These are phyloP conservation scores for Porpolomopsis calyptriformis DNA, from an alignment of 768 basidiomycete genomes.

Conservation along the genomic window DNA sequence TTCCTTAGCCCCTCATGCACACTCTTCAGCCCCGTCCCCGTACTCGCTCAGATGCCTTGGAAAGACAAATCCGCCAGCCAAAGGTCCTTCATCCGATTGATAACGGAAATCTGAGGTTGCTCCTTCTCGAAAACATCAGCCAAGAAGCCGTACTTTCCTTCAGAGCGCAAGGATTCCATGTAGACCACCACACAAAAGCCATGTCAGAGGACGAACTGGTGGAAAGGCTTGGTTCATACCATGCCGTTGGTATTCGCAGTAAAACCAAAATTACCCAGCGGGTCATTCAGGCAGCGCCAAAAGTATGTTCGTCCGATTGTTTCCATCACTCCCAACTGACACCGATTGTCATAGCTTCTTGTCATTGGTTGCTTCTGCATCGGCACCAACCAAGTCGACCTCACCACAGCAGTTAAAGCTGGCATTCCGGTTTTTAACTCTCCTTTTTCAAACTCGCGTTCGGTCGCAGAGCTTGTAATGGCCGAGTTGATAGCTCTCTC, in stretches of 20 bases:
- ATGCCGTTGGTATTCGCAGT: constrained; percentile 92
- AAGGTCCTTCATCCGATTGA: constrained; percentile 75
- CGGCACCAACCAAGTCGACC: constrained; percentile 96
- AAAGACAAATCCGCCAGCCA: constrained; percentile 38
- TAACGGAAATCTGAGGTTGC: constrained; percentile 68
- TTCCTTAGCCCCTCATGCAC: too few relatives aligned
- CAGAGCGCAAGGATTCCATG: constrained; percentile 75
- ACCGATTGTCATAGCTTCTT: constrained; percentile 50
- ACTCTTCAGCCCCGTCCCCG: too few relatives aligned
- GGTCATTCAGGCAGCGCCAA: constrained; percentile 78
- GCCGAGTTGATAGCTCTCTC: constrained; percentile 89
- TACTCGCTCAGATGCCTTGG: constrained; percentile 26
- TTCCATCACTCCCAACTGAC: background rate
- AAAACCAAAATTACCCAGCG: constrained; percentile 94
- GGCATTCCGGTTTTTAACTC: constrained; percentile 99
- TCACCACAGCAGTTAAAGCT: constrained; percentile 66
- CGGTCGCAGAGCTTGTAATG: constrained; percentile 96
- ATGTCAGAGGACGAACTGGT: constrained; percentile 92
- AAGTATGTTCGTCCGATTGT: constrained; percentile 37
- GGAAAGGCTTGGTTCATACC: constrained; percentile 70
- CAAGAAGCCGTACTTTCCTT: constrained; percentile 78
- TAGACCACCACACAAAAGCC: constrained; percentile 80
- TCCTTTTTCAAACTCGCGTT: constrained; percentile 97
- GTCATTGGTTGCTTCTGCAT: constrained; percentile 99
- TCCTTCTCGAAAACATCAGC: constrained; percentile 93